Evolutionary conservation across 2,329 filamentous ascomycete species (phyloP).

Genomic region (Trichoderma polysporum): DNA sequence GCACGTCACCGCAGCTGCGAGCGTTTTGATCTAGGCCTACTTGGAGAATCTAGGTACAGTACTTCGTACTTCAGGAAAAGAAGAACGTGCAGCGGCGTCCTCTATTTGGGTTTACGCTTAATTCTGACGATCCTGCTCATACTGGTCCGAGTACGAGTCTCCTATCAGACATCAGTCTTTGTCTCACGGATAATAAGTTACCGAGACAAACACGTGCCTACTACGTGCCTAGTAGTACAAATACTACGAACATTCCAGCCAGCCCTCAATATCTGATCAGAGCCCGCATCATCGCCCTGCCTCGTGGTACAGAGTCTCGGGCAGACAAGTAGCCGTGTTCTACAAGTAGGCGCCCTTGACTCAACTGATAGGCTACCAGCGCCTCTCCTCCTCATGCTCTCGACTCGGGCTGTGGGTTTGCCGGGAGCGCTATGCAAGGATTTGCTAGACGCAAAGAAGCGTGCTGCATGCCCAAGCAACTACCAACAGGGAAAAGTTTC

Average conservation of each 20-base stretch:
- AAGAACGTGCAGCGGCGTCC: neutral
- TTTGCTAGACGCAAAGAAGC: conserved; percentile 1
- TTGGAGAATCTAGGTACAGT: neutral
- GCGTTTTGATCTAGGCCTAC: no score
- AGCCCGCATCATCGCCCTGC: neutral
- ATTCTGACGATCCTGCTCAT: neutral
- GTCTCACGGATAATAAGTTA: neutral
- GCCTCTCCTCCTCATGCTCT: conserved; percentile 12
- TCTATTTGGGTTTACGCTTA: conserved; percentile 15
- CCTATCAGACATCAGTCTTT: no score
- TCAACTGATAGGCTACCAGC: neutral
- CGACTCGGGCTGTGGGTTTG: neutral
- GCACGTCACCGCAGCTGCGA: neutral
- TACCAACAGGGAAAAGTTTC: conserved; percentile 11
- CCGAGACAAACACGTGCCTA: neutral
- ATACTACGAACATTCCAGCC: no score
- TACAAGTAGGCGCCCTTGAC: conserved; percentile 8
- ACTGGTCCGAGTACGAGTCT: neutral
- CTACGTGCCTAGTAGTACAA: no score
- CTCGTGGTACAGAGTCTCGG: neutral
- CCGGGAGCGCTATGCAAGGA: conserved; percentile 18
- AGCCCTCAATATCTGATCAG: neutral
- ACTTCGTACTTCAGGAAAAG: neutral
- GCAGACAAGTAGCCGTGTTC: neutral
- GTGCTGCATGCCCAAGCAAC: neutral